phyloP scores from a whole-genome alignment of 148 eudicot genomes.

The Rhododendron henanense region DNA sequence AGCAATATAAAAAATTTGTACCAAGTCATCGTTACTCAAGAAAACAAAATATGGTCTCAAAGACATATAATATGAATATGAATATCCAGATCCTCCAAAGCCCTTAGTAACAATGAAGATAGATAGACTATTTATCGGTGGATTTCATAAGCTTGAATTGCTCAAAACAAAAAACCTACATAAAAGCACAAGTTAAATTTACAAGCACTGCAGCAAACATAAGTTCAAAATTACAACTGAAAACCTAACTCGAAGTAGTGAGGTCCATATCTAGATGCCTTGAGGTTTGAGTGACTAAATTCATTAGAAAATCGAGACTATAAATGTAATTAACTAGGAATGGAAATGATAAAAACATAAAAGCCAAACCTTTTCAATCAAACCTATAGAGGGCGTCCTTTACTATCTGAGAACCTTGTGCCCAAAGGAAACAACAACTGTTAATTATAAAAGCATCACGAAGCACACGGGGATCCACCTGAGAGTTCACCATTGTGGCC shows the following conservation, averaged over 20 bases:
- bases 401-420: constrained; percentile 43
- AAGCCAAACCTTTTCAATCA: constrained; percentile 46
- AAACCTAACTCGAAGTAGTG: not conserved
- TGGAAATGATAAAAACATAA: constrained; percentile 16
- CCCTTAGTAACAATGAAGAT: not conserved
- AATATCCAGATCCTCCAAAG: not conserved
- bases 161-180: not conserved
- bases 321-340: constrained; percentile 18
- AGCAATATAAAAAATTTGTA: no score
- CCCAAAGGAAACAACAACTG: constrained; percentile 35
- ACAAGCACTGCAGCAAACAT: not conserved
- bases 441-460: constrained; percentile 59
- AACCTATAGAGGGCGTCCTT: constrained; percentile 37
- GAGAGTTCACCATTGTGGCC: constrained; percentile 90
- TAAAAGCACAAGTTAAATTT: not conserved
- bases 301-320: not conserved
- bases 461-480: constrained; percentile 58
- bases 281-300: not conserved
- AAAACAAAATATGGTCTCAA: not conserved
- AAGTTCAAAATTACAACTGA: not conserved
- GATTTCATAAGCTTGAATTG: not conserved
- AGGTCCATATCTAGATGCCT: not conserved
- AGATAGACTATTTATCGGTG: not conserved
- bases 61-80: not conserved
- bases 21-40: not conserved